A percentile compares a stretch with the other conserved stretches of the same genome.
These are phyloP conservation scores for Albugo candida DNA, from an alignment of 352 stramenopile genomes.

Conservation along the genomic window DNA sequence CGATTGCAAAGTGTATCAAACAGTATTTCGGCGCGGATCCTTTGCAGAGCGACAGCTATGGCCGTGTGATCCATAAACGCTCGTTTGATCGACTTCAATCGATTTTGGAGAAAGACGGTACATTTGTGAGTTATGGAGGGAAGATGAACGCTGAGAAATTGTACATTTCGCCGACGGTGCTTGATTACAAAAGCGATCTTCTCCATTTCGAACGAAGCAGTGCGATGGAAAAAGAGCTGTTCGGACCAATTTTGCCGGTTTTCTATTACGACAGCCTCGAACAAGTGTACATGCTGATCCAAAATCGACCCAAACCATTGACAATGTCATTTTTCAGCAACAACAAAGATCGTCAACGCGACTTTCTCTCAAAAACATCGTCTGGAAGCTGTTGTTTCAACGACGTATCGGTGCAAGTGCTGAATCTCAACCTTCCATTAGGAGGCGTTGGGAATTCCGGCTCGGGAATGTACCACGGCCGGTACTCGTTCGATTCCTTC, in stretches of 20 bases:
- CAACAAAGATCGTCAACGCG: conserved; percentile 10
- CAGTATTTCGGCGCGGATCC: conserved; percentile 38
- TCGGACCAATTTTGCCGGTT: conserved; percentile 89
- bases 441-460: conserved; percentile 65
- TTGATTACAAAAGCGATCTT: conserved; percentile 67
- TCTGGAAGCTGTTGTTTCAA: conserved; percentile 54
- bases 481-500: conserved; percentile 60
- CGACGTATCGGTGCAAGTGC: conserved; percentile 60
- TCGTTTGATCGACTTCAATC: conserved; percentile 23
- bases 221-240: conserved; percentile 88
- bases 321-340: conserved; percentile 39
- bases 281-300: conserved; percentile 18
- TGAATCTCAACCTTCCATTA: conserved; percentile 50
- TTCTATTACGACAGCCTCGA: conserved; percentile 42
- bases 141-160: conserved; percentile 36
- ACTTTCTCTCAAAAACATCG: conserved; percentile 23
- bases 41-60: conserved; percentile 24
- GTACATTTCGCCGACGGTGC: conserved; percentile 76
- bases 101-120: conserved; percentile 37
- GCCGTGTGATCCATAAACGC: conserved; percentile 44
- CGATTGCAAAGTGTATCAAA: conserved; percentile 17
- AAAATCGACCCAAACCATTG: conserved; percentile 46
- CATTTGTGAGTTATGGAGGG: conserved; percentile 35
- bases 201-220: conserved; percentile 26
- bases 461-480: conserved; percentile 69